Evolutionary conservation across 441 rosid species (phyloP), one percentile per base, ranked within the genome.

Genomic region (Syzygium malaccense): DNA sequence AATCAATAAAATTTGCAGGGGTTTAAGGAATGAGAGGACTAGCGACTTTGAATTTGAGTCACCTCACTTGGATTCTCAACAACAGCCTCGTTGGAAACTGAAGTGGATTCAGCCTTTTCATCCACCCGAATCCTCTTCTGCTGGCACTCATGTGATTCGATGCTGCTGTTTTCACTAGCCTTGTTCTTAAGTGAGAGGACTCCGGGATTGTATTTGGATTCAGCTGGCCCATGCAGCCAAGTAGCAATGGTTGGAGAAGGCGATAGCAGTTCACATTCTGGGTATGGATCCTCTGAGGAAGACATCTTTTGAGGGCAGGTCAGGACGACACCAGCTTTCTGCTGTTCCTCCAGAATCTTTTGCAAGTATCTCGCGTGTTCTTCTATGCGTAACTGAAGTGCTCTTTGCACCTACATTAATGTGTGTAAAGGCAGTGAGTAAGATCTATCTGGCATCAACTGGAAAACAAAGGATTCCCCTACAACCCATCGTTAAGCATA

Each of bases 351-450:
- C 93, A 97, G 88, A 88, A 97, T 94, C 92, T 93, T 95, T 89
- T 95, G 96, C 93, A 97, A 93, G 92, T 96, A 95, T 87, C 92
- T 94, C 49, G 96, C 99, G 54, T 97, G 97, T 88, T 97, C 95
- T 92, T 97, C 97, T 86, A 94, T 92, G 89, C 94, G 94, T 86
- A 96, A 86, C 93, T 97, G 97, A 90, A 96, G 96, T 55, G 90
- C 75, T 68, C 96, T 91, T 91, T 97, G 98, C 60, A 96, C 95
- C 97, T 97, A 87, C 71, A 86, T 84, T 55, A 54, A 55, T 55
- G 20, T 45, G 68, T 41, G 51, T 75, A 12, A 75, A 75, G 23
- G 83, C 53, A 13, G 53, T 41, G 51, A 75, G n/a, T 75, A 37
- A 75, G 51, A 75, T 75, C 83, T 26, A 75, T 75, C 5, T 26